Conservation (phyloP, 2,329 filamentous ascomycete genomes). For the Chaetomium globosum region DNA sequence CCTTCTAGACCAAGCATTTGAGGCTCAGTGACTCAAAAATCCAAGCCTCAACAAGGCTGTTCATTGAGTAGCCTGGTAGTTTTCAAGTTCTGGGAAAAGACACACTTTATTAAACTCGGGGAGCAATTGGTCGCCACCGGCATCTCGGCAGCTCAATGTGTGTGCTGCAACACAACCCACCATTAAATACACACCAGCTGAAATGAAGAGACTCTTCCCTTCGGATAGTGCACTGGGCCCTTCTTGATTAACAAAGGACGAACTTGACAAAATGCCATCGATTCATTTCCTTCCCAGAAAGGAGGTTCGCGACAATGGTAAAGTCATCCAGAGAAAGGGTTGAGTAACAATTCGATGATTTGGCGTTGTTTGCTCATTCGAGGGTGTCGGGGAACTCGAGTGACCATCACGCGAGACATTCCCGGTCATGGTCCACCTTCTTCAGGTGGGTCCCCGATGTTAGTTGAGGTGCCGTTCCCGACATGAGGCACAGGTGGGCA, state of each 20-base stretch:
- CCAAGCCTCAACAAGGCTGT: background rate
- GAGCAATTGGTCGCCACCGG: conserved; percentile 2
- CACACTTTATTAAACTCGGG: background rate
- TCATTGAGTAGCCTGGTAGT: background rate
- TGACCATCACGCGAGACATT: background rate
- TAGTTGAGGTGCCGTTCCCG: conserved; percentile 1
- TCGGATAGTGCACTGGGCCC: background rate
- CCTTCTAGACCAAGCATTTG: too few relatives aligned
- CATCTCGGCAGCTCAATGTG: background rate
- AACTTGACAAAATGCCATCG: background rate
- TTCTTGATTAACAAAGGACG: background rate
- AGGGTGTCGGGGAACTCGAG: background rate
- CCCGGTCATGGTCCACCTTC: background rate
- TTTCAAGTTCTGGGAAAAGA: background rate
- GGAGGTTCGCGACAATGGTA: background rate
- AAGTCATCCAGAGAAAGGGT: background rate
- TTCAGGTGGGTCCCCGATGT: conserved; percentile 19
- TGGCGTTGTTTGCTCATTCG: too few relatives aligned
- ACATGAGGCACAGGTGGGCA: background rate
- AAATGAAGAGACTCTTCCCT: background rate
- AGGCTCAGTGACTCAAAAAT: background rate
- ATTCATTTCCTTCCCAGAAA: background rate
- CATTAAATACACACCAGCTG: background rate
- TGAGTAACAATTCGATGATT: too few relatives aligned
- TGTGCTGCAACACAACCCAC: background rate